These are phyloP conservation scores for Flaveria ramosissima DNA, from an alignment of 129 eudicot species.

Conservation along the genomic window DNA sequence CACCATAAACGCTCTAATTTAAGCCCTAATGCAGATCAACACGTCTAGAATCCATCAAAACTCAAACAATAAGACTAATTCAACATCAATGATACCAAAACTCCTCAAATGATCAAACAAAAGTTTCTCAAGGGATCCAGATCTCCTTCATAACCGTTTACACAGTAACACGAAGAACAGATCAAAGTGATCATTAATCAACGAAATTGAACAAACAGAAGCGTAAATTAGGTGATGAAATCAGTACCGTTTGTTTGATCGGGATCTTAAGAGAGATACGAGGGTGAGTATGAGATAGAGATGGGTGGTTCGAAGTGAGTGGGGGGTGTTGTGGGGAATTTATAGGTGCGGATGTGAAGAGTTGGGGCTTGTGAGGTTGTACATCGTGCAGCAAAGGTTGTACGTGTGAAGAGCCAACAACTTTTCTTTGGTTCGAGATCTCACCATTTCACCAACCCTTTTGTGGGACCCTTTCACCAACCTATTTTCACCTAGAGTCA, in stretches of 20 bases:
- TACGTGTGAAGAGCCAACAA: slow-evolving; percentile 14
- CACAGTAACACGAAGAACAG: neutral
- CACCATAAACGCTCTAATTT: no score
- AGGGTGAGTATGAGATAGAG: neutral
- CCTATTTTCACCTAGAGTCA: neutral
- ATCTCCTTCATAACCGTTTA: no score
- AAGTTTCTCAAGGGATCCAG: no score
- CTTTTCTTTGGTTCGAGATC: neutral
- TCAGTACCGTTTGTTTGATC: slow-evolving; percentile 23
- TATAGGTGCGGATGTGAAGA: slow-evolving; percentile 38
- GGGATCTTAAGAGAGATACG: slow-evolving; percentile 7
- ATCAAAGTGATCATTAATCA: neutral
- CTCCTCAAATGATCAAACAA: no score
- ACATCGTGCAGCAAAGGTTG: neutral
- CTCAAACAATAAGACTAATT: neutral
- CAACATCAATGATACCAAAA: neutral
- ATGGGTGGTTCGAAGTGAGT: slow-evolving; percentile 21
- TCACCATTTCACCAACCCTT: neutral
- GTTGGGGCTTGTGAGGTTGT: neutral
- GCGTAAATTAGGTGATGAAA: no score
- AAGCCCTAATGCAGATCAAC: no score
- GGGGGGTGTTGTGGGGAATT: slow-evolving; percentile 23
- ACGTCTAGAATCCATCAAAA: no score
- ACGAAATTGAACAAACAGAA: neutral
- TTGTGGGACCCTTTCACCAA: slow-evolving; percentile 33